These are phyloP conservation scores for Pisolithus orientalis DNA, from an alignment of 768 basidiomycete species.

Conservation along the genomic window DNA sequence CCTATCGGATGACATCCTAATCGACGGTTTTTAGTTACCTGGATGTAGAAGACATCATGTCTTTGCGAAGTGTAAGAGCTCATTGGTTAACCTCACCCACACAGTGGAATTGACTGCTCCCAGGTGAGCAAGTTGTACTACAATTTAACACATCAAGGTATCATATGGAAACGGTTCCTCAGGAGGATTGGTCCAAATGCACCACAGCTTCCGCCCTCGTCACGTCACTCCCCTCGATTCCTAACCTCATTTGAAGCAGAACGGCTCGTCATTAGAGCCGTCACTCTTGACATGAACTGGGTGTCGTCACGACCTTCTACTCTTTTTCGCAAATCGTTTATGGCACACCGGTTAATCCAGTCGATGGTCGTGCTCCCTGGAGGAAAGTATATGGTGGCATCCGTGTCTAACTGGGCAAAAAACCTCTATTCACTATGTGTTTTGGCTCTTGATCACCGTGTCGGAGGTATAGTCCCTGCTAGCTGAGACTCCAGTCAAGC, in stretches of 20 bases:
- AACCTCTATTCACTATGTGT: constrained; percentile 46
- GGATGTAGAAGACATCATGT: constrained; percentile 32
- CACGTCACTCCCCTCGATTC: constrained; percentile 32
- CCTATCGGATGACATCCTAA: constrained; percentile 34
- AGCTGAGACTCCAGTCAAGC: constrained; percentile 42
- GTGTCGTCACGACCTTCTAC: constrained; percentile 32
- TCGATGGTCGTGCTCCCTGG: constrained; percentile 59
- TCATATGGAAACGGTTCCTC: constrained; percentile 65
- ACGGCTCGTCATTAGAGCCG: constrained; percentile 52
- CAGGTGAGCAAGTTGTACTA: constrained; percentile 58
- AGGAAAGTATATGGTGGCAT: constrained; percentile 62
- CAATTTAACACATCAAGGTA: constrained; percentile 57
- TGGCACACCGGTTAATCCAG: constrained; percentile 32
- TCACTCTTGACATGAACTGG: constrained; percentile 60
- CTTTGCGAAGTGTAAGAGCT: constrained; percentile 30
- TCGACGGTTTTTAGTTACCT: constrained; percentile 32
- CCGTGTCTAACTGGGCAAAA: constrained; percentile 39
- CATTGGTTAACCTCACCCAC: not conserved
- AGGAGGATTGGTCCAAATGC: constrained; percentile 47
- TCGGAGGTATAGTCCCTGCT: constrained; percentile 35
- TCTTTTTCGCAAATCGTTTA: constrained; percentile 18
- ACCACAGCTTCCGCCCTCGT: constrained; percentile 56
- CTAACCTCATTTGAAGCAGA: constrained; percentile 40
- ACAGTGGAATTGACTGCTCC: not conserved
- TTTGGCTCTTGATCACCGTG: constrained; percentile 50